Evolutionary conservation across 225 moss, liverwort and hornwort genomes (phyloP).

Genomic region (Anthoceros angustus): DNA sequence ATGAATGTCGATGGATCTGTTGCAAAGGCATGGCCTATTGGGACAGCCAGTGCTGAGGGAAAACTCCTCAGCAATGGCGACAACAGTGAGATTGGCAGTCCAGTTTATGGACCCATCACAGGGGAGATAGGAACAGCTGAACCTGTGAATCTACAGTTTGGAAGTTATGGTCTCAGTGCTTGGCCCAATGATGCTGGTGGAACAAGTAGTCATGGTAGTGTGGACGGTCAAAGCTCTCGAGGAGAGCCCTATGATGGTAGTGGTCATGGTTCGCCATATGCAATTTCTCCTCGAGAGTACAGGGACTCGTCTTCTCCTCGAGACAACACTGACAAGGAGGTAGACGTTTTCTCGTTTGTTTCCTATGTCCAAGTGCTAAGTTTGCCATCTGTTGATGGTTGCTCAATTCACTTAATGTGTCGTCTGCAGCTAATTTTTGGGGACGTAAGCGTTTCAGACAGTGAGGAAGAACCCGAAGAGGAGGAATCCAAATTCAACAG

Average conservation of each 20-base stretch:
- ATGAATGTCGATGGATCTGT: constrained; percentile 90
- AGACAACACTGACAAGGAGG: constrained; percentile 54
- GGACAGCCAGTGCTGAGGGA: constrained; percentile 27
- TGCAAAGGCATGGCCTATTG: constrained; percentile 79
- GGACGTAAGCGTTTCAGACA: constrained; percentile 70
- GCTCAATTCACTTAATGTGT: neutral
- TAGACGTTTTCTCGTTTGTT: constrained; percentile 6
- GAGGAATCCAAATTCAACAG: constrained; percentile 31
- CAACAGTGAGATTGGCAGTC: constrained; percentile 49
- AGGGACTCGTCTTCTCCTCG: neutral
- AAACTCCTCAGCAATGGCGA: constrained; percentile 29
- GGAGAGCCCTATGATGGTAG: constrained; percentile 23
- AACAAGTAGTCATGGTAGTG: constrained; percentile 27
- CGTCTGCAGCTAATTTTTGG: constrained; percentile 47
- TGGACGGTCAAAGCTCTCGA: constrained; percentile 51
- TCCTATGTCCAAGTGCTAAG: neutral
- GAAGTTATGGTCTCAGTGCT: constrained; percentile 74
- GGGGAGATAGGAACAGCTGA: constrained; percentile 53
- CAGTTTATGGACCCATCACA: constrained; percentile 66
- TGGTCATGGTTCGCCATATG: constrained; percentile 26
- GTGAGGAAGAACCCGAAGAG: constrained; percentile 92
- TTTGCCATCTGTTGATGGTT: too few species aligned
- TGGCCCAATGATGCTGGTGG: constrained; percentile 70
- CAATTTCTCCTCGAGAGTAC: constrained; percentile 28
- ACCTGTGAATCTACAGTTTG: constrained; percentile 74